A percentile compares a stretch with the other conserved stretches of the same genome.
Evolutionary conservation across 306 rosid genomes (phyloP).

Genomic region (Gastrolobium villosum): DNA sequence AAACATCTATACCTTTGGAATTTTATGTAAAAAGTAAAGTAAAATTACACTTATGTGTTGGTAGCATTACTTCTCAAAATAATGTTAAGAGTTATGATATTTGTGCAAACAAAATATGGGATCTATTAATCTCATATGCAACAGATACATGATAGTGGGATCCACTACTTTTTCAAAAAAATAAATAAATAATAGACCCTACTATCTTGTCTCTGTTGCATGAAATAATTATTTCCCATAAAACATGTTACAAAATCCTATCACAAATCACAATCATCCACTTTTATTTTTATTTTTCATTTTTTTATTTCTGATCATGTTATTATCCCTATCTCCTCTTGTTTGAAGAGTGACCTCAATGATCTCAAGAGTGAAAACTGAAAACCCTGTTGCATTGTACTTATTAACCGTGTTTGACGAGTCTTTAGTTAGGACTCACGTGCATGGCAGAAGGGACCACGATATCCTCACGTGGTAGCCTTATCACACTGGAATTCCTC

Average conservation of each 20-base stretch:
- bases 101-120: neutral
- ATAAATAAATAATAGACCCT: too few relatives aligned
- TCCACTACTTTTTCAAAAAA: too few relatives aligned
- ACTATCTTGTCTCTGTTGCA: too few relatives aligned
- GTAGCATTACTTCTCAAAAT: too few relatives aligned
- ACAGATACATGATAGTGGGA: too few relatives aligned
- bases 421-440: conserved; percentile 41
- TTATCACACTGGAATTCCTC: neutral
- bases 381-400: conserved; percentile 14
- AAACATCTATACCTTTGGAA: too few relatives aligned
- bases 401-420: conserved; percentile 49
- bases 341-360: neutral
- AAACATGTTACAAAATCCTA: neutral
- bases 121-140: too few relatives aligned
- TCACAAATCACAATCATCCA: neutral
- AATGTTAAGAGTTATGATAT: neutral
- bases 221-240: too few relatives aligned
- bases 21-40: too few relatives aligned
- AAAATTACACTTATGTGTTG: too few relatives aligned
- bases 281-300: neutral
- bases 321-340: neutral
- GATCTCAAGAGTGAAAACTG: conserved; percentile 3
- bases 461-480: conserved; percentile 40
- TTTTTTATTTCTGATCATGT: neutral
- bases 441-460: conserved; percentile 46